Base-by-base conservation (phyloP, 306 rosid genomes). In the Fragaria iinumae region DNA sequence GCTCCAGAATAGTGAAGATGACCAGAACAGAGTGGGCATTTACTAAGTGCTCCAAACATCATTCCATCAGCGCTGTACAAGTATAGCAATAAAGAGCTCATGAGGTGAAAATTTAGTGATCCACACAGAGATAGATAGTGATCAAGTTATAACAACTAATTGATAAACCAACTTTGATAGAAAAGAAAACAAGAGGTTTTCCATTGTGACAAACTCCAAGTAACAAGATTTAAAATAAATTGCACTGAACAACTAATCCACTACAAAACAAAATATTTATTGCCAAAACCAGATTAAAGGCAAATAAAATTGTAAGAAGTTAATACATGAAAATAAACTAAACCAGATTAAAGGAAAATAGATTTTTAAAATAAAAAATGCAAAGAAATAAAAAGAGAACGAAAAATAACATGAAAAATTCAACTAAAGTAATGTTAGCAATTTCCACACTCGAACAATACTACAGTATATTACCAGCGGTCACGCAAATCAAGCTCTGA, bases 401-500 rank as follows among this genome's bases (percentile, higher is more conserved):
- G 0, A 60, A 25, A 9, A 23, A 11, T 52, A 53, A 20, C 0
- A 25, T 23, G 17, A 27, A 25, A 12, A 13, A 5, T 20, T 55
- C 21, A 57, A 77, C 77, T 56, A 57, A 32, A 63, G 70, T 6
- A 32, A 27, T 4, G 43, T 32, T 34, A 32, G 32, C 59, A 59
- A 50, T 27, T 50, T 14, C 55, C 36, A 47, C 7, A 60, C 39
- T 36, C 32, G 69, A 53, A 49, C 29, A 64, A 43, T 16, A 49
- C 23, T 39, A 49, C n/a, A 65, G 13, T 27, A 79, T 74, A 73
- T 60, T 92, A 95, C 99, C 97, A 92, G 84, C 85, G 97, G 53
- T 95, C 97, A 21, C 96, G 97, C 85, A 95, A 86, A 86, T 92
- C 97, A 81, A 92, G 89, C 81, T 92, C 99, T 79, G 99, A 92